Conservation (phyloP, 2,329 filamentous ascomycete genomes). For the Raffaelea arxii region DNA sequence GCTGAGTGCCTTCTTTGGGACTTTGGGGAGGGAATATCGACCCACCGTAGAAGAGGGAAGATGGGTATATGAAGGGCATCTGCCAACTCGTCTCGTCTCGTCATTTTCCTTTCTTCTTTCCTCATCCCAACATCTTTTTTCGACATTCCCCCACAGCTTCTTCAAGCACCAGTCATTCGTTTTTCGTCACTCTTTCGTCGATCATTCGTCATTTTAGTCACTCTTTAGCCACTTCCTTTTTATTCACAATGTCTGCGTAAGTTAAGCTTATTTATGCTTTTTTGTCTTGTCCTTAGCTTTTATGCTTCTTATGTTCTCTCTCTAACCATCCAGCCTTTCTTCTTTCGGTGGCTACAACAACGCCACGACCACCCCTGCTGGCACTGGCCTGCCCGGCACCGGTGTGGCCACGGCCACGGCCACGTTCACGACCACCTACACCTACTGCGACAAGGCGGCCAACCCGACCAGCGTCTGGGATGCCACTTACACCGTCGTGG, state of each 20-base stretch:
- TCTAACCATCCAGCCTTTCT: background rate
- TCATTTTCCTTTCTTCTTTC: background rate
- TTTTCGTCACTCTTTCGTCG: too few species aligned
- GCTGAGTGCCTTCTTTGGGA: too few species aligned
- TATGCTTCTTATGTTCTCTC: background rate
- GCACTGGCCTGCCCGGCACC: background rate
- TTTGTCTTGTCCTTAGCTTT: background rate
- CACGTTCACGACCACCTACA: conserved; percentile 27
- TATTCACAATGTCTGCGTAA: background rate
- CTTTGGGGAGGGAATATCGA: too few species aligned
- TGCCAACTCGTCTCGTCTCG: background rate
- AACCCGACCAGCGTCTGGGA: conserved; percentile 27
- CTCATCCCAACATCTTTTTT: background rate
- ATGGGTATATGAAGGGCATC: background rate
- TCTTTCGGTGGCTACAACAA: background rate
- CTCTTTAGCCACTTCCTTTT: too few species aligned
- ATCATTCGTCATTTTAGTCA: too few species aligned
- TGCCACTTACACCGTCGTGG: conserved; percentile 30
- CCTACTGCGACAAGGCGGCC: conserved; percentile 25
- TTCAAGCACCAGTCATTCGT: background rate
- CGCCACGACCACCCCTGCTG: background rate
- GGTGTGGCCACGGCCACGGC: conserved; percentile 2
- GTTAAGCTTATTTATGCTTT: too few species aligned
- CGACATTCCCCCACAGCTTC: too few species aligned
- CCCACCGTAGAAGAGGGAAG: too few species aligned